Base-by-base conservation (phyloP, 208 protist genomes). In the Crithidia acanthocephali region DNA sequence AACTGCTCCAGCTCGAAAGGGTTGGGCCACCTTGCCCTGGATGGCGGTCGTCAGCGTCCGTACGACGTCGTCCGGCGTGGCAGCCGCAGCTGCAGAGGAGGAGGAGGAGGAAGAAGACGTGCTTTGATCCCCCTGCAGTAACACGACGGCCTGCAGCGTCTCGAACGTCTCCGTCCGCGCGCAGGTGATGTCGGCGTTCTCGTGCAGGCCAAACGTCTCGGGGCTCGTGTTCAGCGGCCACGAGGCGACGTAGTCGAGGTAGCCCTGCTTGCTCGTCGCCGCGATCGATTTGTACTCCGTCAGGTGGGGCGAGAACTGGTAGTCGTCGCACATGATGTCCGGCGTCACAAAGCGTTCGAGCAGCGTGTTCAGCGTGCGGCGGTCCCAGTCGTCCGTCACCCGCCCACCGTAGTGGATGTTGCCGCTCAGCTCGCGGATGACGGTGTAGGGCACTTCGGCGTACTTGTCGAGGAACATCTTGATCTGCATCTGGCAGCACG, bases 331-430 rank as follows among this genome's bases (percentile, higher is more conserved):
- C 76, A 99, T 90, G n/a, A 98, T 89, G 2, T 95, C 80, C 7
- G 85, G 87, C 30, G 57, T 91, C 13, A 98, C 90, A 72, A 98
- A 99, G 42, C 76, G 78, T 56, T 98, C 88, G 8, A 99, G 82
- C 59, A 99, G 87, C 16, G 94, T 98, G 53, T 89, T 97, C 9
- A 99, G 82, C 25, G 90, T 97, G 57, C 98, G 87, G 7, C 98
- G 79, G 86, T 99, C 99, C 93, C 91, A 99, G 80, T 99, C 97
- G 76, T 99, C 98, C 22, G 98, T 99, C 22, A 99, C 98, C 61
- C 98, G 88, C 11, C 98, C 98, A 63, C 98, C 98, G 83, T 99
- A 99, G 92, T 99, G 99, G 82, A 99, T 99, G 72, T 99, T 94
- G 28, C 97, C 97, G 60, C 94, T 97, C 61, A 98, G 83, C 69